Percentiles rank a stretch among this genome's conserved stretches.
phyloP scores from a whole-genome alignment of 768 basidiomycete genomes.

The Leccinum obscurum region DNA sequence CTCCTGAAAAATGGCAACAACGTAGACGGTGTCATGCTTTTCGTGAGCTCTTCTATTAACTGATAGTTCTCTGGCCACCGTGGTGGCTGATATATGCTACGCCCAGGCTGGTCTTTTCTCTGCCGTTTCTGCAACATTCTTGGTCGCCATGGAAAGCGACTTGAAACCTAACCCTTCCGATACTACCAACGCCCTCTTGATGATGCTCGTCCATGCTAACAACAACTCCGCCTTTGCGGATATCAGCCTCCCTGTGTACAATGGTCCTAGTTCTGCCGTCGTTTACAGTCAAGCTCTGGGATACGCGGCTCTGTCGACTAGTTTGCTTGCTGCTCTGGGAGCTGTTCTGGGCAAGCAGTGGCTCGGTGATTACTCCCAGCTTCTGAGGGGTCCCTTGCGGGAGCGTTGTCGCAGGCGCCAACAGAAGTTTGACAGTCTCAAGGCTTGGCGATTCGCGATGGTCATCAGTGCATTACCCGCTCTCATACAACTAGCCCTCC shows the following conservation, averaged over 20 bases:
- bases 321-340: conserved; percentile 24
- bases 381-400: conserved; percentile 13
- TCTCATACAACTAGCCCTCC: conserved; percentile 23
- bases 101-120: conserved; percentile 44
- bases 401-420: conserved; percentile 19
- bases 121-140: conserved; percentile 39
- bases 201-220: conserved; percentile 14
- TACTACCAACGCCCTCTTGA: conserved; percentile 29
- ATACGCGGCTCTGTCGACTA: conserved; percentile 23
- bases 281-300: conserved; percentile 20
- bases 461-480: conserved; percentile 16
- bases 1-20: background rate
- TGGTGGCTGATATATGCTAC: background rate
- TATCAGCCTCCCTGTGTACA: conserved; percentile 13
- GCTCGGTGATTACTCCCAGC: conserved; percentile 9
- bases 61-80: background rate
- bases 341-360: conserved; percentile 21
- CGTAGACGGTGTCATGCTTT: conserved; percentile 6
- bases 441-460: conserved; percentile 18
- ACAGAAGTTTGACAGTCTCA: conserved; percentile 19
- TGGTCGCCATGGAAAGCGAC: conserved; percentile 36
- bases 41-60: background rate
- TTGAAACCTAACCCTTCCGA: conserved; percentile 33
- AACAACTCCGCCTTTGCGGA: conserved; percentile 13
- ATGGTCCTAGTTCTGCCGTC: conserved; percentile 17